Conservation (phyloP, 2,329 filamentous ascomycete genomes). For the Fusarium hainanense region DNA sequence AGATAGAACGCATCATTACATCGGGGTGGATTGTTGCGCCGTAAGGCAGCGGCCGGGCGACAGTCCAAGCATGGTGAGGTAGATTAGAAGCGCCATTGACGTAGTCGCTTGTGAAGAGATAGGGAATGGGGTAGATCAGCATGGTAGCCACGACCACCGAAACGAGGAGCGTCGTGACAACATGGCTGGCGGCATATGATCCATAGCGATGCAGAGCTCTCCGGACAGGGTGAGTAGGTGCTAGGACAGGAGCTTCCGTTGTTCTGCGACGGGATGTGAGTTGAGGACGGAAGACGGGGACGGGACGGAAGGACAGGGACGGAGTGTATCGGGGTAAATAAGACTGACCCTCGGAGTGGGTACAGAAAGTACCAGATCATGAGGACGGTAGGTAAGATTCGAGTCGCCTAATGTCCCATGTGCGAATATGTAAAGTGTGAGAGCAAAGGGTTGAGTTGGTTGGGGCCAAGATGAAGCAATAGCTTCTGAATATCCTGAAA, state of each 20-base stretch:
- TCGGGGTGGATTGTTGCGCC: slow-evolving; percentile 66
- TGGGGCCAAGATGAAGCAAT: slow-evolving; percentile 12
- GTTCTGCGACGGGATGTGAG: slow-evolving; percentile 63
- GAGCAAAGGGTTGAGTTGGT: slow-evolving; percentile 15
- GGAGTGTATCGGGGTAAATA: slow-evolving; percentile 21
- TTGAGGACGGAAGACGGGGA: slow-evolving; percentile 18
- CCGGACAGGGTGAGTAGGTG: slow-evolving; percentile 73
- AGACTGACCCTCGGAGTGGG: slow-evolving; percentile 77
- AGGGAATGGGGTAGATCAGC: slow-evolving; percentile 79
- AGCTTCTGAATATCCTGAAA: slow-evolving; percentile 25
- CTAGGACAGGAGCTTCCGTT: slow-evolving; percentile 76
- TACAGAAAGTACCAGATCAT: slow-evolving; percentile 85
- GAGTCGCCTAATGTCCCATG: slow-evolving; percentile 40
- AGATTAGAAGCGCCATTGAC: slow-evolving; percentile 77
- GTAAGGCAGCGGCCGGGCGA: slow-evolving; percentile 71
- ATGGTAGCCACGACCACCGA: slow-evolving; percentile 77
- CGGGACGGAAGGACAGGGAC: slow-evolving; percentile 26
- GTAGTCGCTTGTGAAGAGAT: slow-evolving; percentile 78
- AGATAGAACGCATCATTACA: slow-evolving; percentile 84
- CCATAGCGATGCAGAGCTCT: slow-evolving; percentile 75
- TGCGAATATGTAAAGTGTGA: slow-evolving; percentile 22
- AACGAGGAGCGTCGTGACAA: slow-evolving; percentile 77
- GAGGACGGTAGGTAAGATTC: slow-evolving; percentile 42
- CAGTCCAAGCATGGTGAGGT: slow-evolving; percentile 85
- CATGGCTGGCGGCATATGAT: slow-evolving; percentile 76